These are phyloP conservation scores for Diplodia scrobiculata DNA, from an alignment of 2,329 filamentous ascomycete genomes.

Conservation along the genomic window DNA sequence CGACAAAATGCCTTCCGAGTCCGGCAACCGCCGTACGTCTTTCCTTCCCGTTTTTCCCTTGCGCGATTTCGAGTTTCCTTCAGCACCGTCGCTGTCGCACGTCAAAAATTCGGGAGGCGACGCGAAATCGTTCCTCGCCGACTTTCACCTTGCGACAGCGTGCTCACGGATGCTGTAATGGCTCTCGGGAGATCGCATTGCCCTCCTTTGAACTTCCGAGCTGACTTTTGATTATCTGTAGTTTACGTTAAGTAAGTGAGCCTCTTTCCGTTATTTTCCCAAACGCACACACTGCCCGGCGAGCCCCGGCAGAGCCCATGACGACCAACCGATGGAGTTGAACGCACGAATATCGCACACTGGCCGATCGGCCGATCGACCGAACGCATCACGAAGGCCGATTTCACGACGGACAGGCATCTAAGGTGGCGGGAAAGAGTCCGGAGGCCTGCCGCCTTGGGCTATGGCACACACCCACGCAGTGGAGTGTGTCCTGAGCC, in stretches of 20 bases:
- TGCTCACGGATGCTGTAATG: neutral
- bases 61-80: neutral
- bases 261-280: neutral
- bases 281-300: neutral
- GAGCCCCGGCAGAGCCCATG: neutral
- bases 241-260: constrained; percentile 29
- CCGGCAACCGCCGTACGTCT: constrained; percentile 83
- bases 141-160: neutral
- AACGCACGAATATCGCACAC: neutral
- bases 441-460: neutral
- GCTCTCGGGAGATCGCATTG: neutral
- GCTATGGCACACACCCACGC: neutral
- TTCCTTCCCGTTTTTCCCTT: constrained; percentile 26
- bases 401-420: neutral
- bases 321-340: neutral
- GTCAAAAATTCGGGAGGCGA: neutral
- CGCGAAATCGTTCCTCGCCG: neutral
- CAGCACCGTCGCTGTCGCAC: neutral
- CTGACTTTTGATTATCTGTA: constrained; percentile 23
- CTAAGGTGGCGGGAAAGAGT: neutral
- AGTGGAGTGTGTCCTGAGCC: neutral
- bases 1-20: constrained; percentile 83
- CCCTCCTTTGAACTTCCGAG: constrained; percentile 5
- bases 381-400: neutral
- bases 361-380: neutral